Percentiles rank a stretch among this genome's conserved stretches.
Evolutionary conservation across 139 green algal species (phyloP).

Genomic region (Chlamydomonas eustigma): DNA sequence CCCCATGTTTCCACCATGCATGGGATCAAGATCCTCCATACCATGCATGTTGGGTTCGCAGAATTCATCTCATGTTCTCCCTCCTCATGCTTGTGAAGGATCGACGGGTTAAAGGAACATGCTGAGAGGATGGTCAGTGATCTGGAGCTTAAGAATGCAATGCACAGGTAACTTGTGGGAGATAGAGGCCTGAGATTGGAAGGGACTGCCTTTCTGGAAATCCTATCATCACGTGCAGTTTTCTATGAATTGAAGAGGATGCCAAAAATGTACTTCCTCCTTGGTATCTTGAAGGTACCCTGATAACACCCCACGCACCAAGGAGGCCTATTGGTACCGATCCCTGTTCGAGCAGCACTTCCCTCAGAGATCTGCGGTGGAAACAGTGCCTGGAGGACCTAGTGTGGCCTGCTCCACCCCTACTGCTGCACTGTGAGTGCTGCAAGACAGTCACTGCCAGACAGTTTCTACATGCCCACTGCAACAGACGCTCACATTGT

Average conservation of each 20-base stretch:
- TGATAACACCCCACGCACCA: constrained; percentile 78
- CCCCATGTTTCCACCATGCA: too few relatives aligned
- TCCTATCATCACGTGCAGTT: too few relatives aligned
- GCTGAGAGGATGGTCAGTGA: constrained; percentile 43
- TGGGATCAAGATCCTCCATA: too few relatives aligned
- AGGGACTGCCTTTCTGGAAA: too few relatives aligned
- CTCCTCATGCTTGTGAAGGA: constrained; percentile 12
- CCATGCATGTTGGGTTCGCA: too few relatives aligned
- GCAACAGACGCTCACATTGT: too few relatives aligned
- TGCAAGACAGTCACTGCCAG: too few relatives aligned
- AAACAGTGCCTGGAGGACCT: constrained; percentile 41
- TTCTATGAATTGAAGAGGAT: too few relatives aligned
- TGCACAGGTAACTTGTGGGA: constrained; percentile 12
- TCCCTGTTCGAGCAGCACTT: constrained; percentile 89
- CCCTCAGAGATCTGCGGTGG: constrained; percentile 46
- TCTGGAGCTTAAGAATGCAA: constrained; percentile 24
- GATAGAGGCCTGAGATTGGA: too few relatives aligned
- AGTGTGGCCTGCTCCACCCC: constrained; percentile 55
- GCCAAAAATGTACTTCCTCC: too few relatives aligned
- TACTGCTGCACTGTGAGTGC: constrained; percentile 40
- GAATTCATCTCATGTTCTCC: not conserved
- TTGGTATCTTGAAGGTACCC: constrained; percentile 71
- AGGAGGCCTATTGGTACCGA: constrained; percentile 91
- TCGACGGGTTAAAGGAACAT: constrained; percentile 52
- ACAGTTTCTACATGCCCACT: too few relatives aligned